Base-by-base conservation (phyloP, 2,329 filamentous ascomycete species). In the Colletotrichum plurivorum region DNA sequence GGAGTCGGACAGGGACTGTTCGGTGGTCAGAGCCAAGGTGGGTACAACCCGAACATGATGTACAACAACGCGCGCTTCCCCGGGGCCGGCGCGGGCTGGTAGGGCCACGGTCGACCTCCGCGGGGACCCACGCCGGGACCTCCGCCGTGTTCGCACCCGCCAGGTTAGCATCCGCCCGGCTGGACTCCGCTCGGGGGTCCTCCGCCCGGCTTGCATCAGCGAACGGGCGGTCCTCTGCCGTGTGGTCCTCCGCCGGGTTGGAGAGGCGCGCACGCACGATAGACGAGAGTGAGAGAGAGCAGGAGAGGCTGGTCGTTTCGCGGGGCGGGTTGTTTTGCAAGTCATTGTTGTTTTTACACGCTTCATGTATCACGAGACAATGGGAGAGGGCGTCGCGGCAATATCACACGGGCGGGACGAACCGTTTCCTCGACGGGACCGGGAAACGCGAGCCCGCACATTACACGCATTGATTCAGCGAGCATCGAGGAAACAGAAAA, bases 1-100 rank as follows among this genome's bases (percentile, higher is more conserved):
- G 91, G 92, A 88, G 92, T 92, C 85, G 92, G 93, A 83, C 94
- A 96, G 89, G 93, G 93, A 83, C 88, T 96, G 83, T 97, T 96
- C 85, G 92, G 92, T 84, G 93, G 93, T 84, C 92, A 92, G 88
- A 88, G 85, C 80, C 93, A 97, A 95, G 94, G 94, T 96, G 94
- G 94, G 92, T 97, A 97, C 90, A 94, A 93, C 80, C 89, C 90
- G 77, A 90, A 87, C 83, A 92, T 94, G 89, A 93, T 97, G 88
- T 97, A 97, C 80, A 88, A 87, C 59, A 88, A 87, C 58, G 71
- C 69, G 49, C 71, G 71, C 25, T 72, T 72, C 69, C 71, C 65
- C 46, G 71, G 71, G n/a, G 67, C 61, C 31, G 71, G 76, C 72
- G 67, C 61, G 25, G 71, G 76, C 72, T 76, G 71, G 71, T 72